Evolutionary conservation across 768 basidiomycete species (phyloP), one percentile per base, ranked within the genome.

Genomic region (Epithele typhae): DNA sequence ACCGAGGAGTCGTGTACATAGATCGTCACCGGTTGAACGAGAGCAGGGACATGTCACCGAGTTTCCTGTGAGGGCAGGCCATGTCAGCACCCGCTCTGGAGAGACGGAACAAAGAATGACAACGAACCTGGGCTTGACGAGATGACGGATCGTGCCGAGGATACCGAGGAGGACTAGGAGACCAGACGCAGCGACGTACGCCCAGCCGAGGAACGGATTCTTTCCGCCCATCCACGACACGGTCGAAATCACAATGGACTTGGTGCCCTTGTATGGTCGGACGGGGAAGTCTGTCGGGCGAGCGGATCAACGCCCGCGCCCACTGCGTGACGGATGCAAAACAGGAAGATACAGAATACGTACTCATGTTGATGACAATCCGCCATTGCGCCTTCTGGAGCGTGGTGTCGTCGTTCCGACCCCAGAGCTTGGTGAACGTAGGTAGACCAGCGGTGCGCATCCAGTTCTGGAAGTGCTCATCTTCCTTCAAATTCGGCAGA

Each of bases 381-480:
- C 76, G 70, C 63, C 98, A 98, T 24, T 66, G 73, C 7, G 93
- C 96, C 44, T 80, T 74, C 17, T 58, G 56, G 74, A 99, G 79
- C 19, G 67, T 70, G 41, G 85, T 75, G 23, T 79, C 65, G 59
- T 98, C 94, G 62, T 97, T 98, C 53, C 95, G 76, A 14, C 87
- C 93, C 60, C 87, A 97, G 18, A 99, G 71, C 68, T 99, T 98
- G 25, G 92, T 84, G 66, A 99, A 99, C 5, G 95, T 97, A 8
- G 96, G 96, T 38, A 98, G 67, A 11, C 95, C 96, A 1, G 96
- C 92, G 2, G 94, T 96, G 48, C 95, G 81, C 96, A 99, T 99
- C 96, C 96, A 99, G 62, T 95, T 94, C 68, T 98, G 95, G 73
- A 99, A 98, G 58, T 89, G 93, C 65, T 97, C 89, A 59, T 98